These are phyloP conservation scores for Coniosporium apollinis DNA, from an alignment of 495 filamentous ascomycete species.

Conservation along the genomic window DNA sequence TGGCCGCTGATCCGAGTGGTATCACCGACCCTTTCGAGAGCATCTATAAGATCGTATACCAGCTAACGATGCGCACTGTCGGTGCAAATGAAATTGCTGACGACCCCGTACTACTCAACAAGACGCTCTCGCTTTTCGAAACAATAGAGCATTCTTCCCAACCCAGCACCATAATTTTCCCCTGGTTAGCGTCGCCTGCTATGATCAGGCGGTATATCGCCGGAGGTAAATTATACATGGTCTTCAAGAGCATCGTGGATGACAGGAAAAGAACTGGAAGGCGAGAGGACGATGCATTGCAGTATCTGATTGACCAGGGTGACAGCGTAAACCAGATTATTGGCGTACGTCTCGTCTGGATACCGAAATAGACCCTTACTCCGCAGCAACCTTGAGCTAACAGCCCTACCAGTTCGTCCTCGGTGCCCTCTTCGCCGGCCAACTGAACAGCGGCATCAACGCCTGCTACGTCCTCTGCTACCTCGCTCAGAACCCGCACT, in stretches of 20 bases:
- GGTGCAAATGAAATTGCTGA: conserved; percentile 28
- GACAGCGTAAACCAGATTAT: conserved; percentile 22
- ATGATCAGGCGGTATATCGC: conserved; percentile 18
- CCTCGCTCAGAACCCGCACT: conserved; percentile 24
- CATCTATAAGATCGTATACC: conserved; percentile 28
- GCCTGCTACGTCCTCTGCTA: conserved; percentile 25
- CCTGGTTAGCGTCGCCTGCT: conserved; percentile 22
- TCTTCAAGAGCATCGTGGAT: conserved; percentile 25
- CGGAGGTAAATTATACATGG: conserved; percentile 24
- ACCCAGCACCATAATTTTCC: conserved; percentile 26
- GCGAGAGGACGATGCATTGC: conserved; percentile 28
- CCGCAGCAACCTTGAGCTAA: too few species aligned
- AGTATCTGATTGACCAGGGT: conserved; percentile 28
- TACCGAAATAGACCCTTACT: too few species aligned
- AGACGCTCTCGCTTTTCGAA: conserved; percentile 23
- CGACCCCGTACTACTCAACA: conserved; percentile 16
- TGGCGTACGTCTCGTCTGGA: conserved; percentile 1
- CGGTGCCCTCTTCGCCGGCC: conserved; percentile 20
- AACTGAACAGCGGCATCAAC: conserved; percentile 30
- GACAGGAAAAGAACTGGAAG: conserved; percentile 21
- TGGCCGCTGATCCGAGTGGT: conserved; percentile 12
- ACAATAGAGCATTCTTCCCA: conserved; percentile 19
- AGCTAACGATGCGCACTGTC: conserved; percentile 22
- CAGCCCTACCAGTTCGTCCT: conserved; percentile 21
- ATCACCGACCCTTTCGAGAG: conserved; percentile 26